Percentiles rank a stretch among this genome's conserved stretches.
Conservation (phyloP, 1,139 yeast genomes). For the Wickerhamomyces sp. region DNA sequence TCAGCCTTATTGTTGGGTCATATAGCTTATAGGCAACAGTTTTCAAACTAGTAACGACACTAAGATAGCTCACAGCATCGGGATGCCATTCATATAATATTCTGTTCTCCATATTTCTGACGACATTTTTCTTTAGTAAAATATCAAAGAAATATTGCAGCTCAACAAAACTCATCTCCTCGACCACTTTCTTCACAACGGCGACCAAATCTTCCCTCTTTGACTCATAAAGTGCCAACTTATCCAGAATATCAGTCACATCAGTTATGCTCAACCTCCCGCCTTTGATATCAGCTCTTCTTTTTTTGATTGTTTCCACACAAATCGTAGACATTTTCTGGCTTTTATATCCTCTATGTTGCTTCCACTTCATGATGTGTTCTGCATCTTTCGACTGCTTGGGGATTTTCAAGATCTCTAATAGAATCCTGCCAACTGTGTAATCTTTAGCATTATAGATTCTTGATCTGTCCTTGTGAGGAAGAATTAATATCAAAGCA, state of each 20-base stretch:
- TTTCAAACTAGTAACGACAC: constrained; percentile 63
- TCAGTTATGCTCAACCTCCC: constrained; percentile 46
- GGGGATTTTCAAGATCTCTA: constrained; percentile 42
- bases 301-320: constrained; percentile 34
- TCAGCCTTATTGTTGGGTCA: constrained; percentile 43
- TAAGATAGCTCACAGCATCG: constrained; percentile 61
- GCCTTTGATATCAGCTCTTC: constrained; percentile 33
- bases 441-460: constrained; percentile 50
- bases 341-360: constrained; percentile 23
- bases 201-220: constrained; percentile 27
- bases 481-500: constrained; percentile 55
- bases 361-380: constrained; percentile 42
- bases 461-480: constrained; percentile 51
- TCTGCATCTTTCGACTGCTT: constrained; percentile 45
- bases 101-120: constrained; percentile 52
- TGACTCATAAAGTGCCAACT: constrained; percentile 33
- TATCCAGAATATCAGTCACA: constrained; percentile 54
- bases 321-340: constrained; percentile 34
- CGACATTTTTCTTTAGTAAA: constrained; percentile 51
- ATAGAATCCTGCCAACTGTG: constrained; percentile 42
- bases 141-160: constrained; percentile 67
- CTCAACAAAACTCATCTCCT: constrained; percentile 58
- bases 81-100: constrained; percentile 75
- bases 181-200: constrained; percentile 45
- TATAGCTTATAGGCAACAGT: constrained; percentile 55